Conservation (phyloP, 768 basidiomycete species). For the Chalciporus pseudorubinellus region DNA sequence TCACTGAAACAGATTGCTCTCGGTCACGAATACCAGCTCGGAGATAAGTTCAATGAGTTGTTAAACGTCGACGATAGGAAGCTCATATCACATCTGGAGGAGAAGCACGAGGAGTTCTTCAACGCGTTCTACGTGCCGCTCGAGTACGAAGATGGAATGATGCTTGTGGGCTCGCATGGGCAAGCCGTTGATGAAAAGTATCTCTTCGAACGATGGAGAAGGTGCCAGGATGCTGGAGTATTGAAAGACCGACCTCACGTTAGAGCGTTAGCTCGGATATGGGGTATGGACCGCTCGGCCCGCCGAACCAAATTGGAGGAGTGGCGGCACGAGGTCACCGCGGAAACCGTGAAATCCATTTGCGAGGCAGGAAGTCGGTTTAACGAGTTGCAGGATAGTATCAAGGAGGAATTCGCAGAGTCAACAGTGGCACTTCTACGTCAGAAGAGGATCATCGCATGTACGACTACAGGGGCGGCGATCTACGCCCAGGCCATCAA, state of each 20-base stretch:
- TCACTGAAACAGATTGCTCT: conserved; percentile 30
- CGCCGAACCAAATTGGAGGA: conserved; percentile 27
- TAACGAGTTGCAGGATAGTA: conserved; percentile 33
- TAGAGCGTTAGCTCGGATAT: conserved; percentile 31
- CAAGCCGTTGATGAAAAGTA: conserved; percentile 36
- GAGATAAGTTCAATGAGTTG: background rate
- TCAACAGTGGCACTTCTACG: conserved; percentile 34
- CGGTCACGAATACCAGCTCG: conserved; percentile 33
- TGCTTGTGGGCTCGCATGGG: conserved; percentile 41
- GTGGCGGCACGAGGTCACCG: conserved; percentile 38
- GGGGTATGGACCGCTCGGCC: conserved; percentile 34
- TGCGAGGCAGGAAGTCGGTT: conserved; percentile 32
- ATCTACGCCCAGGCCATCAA: conserved; percentile 49
- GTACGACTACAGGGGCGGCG: conserved; percentile 69
- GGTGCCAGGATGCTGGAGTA: conserved; percentile 43
- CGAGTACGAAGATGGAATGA: conserved; percentile 43
- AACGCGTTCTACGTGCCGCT: conserved; percentile 44
- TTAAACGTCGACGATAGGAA: conserved; percentile 23
- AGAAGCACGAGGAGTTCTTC: conserved; percentile 41
- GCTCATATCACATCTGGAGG: conserved; percentile 45
- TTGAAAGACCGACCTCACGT: conserved; percentile 33
- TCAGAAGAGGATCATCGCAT: conserved; percentile 57
- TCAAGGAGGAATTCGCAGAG: conserved; percentile 36
- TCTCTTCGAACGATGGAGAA: conserved; percentile 47
- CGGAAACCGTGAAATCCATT: conserved; percentile 33